Conservation (phyloP, 257 asterid genomes). For the Nicotiana benthamiana region DNA sequence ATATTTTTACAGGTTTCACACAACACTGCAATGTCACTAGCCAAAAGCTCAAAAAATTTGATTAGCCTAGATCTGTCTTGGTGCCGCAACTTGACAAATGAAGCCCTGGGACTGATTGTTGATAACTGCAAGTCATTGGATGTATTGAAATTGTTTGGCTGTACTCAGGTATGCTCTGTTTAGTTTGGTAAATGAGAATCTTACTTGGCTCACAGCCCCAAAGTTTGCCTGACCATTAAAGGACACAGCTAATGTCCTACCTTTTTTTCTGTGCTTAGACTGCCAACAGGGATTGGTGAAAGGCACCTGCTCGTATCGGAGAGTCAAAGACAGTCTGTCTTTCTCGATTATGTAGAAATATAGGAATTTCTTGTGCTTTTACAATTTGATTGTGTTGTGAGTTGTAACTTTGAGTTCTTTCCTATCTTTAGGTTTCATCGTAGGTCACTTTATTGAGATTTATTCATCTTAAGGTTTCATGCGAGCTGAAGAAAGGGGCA, state of each 20-base stretch:
- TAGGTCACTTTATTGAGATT: neutral
- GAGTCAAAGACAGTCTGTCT: neutral
- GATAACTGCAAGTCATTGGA: constrained; percentile 64
- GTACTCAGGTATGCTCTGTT: constrained; percentile 62
- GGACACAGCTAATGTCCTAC: neutral
- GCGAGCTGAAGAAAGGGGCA: neutral
- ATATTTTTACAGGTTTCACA: constrained; percentile 53
- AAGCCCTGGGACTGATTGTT: constrained; percentile 82
- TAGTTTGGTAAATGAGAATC: neutral
- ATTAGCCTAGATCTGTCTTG: constrained; percentile 68
- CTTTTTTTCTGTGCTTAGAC: neutral
- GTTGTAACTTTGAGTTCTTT: neutral
- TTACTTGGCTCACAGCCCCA: neutral
- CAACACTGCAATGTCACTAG: constrained; percentile 71
- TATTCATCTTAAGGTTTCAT: neutral
- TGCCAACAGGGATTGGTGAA: neutral
- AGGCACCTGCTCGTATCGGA: neutral
- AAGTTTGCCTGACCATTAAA: neutral
- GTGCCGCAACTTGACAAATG: constrained; percentile 77
- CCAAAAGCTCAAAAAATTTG: constrained; percentile 49
- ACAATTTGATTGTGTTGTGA: neutral
- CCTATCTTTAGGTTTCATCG: neutral
- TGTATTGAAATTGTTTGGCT: constrained; percentile 76
- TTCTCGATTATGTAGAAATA: neutral
- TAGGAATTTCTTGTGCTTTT: neutral